These are phyloP conservation scores for Mrakiaceae sp. DNA, from an alignment of 1,284 basidiomycete genomes.

Conservation along the genomic window DNA sequence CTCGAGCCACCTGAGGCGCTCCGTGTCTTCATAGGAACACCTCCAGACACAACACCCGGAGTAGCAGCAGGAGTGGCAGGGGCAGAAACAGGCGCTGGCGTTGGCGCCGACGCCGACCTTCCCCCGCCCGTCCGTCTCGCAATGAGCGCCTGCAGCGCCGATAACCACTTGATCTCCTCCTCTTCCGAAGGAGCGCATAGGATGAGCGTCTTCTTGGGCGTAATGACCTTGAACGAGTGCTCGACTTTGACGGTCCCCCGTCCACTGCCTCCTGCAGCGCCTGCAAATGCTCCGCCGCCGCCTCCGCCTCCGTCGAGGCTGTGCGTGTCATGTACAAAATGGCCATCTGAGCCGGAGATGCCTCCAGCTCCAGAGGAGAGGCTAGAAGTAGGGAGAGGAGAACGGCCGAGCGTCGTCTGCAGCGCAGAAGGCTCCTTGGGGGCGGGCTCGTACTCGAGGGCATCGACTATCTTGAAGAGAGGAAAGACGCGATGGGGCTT, in stretches of 20 bases:
- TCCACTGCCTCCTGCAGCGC: background rate
- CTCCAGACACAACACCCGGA: too few species aligned
- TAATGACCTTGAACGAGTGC: slow-evolving; percentile 89
- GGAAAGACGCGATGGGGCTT: slow-evolving; percentile 78
- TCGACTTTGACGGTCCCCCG: slow-evolving; percentile 23
- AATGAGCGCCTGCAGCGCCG: slow-evolving; percentile 81
- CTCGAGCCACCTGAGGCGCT: background rate
- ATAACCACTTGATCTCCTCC: slow-evolving; percentile 97
- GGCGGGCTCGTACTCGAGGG: slow-evolving; percentile 67
- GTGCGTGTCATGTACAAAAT: too few species aligned
- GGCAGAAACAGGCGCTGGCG: background rate
- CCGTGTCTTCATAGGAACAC: background rate
- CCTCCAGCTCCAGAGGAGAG: slow-evolving; percentile 18
- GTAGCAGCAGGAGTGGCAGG: background rate
- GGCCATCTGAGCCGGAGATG: background rate
- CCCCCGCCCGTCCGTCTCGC: slow-evolving; percentile 1
- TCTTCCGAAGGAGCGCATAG: slow-evolving; percentile 93
- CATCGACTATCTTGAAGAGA: slow-evolving; percentile 76
- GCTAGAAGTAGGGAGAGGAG: background rate
- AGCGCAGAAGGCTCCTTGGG: slow-evolving; percentile 21
- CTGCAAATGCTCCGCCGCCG: too few species aligned
- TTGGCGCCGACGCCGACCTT: background rate
- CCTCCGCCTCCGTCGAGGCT: too few species aligned
- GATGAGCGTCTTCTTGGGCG: slow-evolving; percentile 77
- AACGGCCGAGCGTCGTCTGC: too few species aligned